phyloP scores from a whole-genome alignment of 352 stramenopile species.

The Phytopythium kandeliae region DNA sequence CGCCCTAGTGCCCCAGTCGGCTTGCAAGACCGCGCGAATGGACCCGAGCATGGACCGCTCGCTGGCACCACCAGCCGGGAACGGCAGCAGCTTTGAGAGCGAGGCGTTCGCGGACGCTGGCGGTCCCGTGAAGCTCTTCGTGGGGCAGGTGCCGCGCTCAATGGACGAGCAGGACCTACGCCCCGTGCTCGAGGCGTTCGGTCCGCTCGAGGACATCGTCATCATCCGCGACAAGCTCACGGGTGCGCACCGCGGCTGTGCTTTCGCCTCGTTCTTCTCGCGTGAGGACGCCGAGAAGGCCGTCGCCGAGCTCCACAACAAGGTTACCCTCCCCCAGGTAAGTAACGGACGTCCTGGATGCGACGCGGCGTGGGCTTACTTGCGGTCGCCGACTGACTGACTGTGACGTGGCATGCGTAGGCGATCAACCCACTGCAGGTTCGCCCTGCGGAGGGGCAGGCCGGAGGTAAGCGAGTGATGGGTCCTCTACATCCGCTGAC shows the following conservation, averaged over 20 bases:
- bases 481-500: not conserved
- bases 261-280: slow-evolving; percentile 85
- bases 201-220: slow-evolving; percentile 78
- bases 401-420: too few species aligned
- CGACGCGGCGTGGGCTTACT: too few species aligned
- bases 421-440: slow-evolving; percentile 89
- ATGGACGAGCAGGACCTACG: slow-evolving; percentile 86
- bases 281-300: slow-evolving; percentile 70
- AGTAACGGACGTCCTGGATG: too few species aligned
- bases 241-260: slow-evolving; percentile 80
- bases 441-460: slow-evolving; percentile 80
- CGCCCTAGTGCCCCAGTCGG: not conserved
- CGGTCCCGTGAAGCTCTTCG: slow-evolving; percentile 77
- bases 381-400: too few species aligned
- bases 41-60: slow-evolving; percentile 2
- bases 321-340: slow-evolving; percentile 74
- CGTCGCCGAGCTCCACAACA: slow-evolving; percentile 84
- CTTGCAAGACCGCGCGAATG: not conserved
- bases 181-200: slow-evolving; percentile 83
- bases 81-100: slow-evolving; percentile 2
- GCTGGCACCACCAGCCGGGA: not conserved
- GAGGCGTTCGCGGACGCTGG: slow-evolving; percentile 2
- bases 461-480: slow-evolving; percentile 27
- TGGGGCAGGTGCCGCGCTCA: slow-evolving; percentile 81
- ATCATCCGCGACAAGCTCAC: slow-evolving; percentile 92